A percentile compares a stretch with the other conserved stretches of the same genome.
These are phyloP conservation scores for Colletotrichum falcatum DNA, from an alignment of 2,329 filamentous ascomycete species.

Conservation along the genomic window DNA sequence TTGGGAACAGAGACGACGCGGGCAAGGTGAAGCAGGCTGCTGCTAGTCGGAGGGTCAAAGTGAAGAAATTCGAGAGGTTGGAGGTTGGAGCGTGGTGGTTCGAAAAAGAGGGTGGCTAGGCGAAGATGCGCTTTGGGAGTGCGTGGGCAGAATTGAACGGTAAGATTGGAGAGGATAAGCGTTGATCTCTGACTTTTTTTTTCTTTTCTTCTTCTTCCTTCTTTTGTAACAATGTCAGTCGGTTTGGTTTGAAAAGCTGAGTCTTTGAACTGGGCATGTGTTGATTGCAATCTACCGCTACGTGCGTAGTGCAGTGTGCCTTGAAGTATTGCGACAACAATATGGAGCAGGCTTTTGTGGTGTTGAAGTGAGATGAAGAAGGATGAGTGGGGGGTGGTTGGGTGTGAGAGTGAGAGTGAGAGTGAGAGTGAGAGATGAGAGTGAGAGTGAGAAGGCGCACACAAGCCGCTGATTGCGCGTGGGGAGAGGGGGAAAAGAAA, in stretches of 20 bases:
- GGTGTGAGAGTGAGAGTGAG: not conserved
- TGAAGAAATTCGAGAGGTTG: constrained; percentile 39
- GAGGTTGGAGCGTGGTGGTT: constrained; percentile 14
- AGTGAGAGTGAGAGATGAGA: constrained; percentile 2
- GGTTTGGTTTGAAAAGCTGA: not conserved
- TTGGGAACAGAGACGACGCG: not conserved
- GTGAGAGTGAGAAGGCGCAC: constrained; percentile 19
- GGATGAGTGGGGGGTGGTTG: not conserved
- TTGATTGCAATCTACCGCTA: not conserved
- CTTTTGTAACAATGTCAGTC: not conserved
- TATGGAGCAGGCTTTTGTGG: constrained; percentile 7
- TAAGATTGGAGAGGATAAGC: constrained; percentile 27
- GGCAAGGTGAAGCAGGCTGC: not conserved
- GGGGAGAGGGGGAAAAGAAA: constrained; percentile 7
- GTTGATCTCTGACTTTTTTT: not conserved
- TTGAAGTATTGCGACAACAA: constrained; percentile 3
- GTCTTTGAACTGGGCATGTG: not conserved
- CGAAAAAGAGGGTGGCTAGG: constrained; percentile 39
- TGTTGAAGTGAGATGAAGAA: constrained; percentile 24
- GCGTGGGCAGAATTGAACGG: constrained; percentile 26
- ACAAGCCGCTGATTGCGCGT: not conserved
- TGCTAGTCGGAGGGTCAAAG: constrained; percentile 14
- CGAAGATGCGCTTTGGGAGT: constrained; percentile 32
- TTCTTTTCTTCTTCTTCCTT: not conserved
- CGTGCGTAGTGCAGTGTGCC: not conserved